phyloP scores from a whole-genome alignment of 179 eudicot genomes.

The Carnegiea gigantea region DNA sequence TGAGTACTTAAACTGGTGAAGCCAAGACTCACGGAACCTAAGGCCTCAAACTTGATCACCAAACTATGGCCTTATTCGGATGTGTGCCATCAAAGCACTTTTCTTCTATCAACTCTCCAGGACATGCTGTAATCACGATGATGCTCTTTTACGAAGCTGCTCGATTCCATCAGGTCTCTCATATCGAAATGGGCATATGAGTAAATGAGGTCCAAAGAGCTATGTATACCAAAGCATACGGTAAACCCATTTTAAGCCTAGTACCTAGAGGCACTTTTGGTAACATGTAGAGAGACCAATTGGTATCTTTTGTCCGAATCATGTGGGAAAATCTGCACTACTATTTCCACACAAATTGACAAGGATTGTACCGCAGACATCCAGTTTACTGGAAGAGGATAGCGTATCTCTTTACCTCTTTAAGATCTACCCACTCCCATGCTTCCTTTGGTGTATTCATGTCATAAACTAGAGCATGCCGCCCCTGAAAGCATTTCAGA shows the following conservation, averaged over 20 bases:
- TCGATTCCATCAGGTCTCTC: background rate
- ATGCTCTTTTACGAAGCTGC: background rate
- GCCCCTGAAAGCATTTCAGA: conserved; percentile 37
- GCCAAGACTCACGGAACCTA: background rate
- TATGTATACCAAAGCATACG: background rate
- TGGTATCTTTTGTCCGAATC: background rate
- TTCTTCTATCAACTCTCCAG: background rate
- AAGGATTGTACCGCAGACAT: background rate
- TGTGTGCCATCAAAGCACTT: background rate
- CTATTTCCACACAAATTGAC: background rate
- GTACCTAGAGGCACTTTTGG: background rate
- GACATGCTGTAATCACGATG: background rate
- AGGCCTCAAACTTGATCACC: background rate
- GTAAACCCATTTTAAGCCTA: background rate
- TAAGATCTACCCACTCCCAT: conserved; percentile 70
- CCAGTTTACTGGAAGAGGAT: too few species aligned
- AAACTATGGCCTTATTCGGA: background rate
- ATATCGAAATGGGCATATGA: background rate
- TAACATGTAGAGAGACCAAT: background rate
- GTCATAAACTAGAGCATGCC: conserved; percentile 60
- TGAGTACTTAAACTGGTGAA: background rate
- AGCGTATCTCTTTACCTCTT: conserved; percentile 38
- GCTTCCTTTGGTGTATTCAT: conserved; percentile 48
- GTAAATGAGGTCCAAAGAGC: background rate
- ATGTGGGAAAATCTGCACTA: background rate